A percentile compares a stretch with the other conserved stretches of the same genome.
Evolutionary conservation across 495 filamentous ascomycete genomes (phyloP).

Genomic region (Tuber magnatum): DNA sequence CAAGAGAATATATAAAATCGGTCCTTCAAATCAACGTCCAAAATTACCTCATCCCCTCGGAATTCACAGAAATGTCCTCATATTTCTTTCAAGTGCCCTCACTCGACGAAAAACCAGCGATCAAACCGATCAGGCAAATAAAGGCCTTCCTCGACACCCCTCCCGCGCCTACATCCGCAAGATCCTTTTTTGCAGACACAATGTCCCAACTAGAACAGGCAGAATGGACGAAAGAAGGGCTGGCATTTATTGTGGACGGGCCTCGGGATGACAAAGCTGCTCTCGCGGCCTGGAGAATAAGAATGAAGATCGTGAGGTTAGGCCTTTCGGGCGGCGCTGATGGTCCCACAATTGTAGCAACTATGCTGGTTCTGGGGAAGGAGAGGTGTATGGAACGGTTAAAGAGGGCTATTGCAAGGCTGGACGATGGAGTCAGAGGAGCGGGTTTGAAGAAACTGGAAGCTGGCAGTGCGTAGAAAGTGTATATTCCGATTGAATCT

Average conservation of each 20-base stretch:
- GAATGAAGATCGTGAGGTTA: slow-evolving; percentile 59
- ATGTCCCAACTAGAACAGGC: slow-evolving; percentile 14
- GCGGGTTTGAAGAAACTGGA: background rate
- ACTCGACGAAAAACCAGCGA: slow-evolving; percentile 26
- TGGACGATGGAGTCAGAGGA: slow-evolving; percentile 5
- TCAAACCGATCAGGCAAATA: slow-evolving; percentile 18
- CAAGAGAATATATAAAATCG: slow-evolving; percentile 44
- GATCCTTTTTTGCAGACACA: slow-evolving; percentile 20
- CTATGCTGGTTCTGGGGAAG: slow-evolving; percentile 58
- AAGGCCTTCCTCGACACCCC: slow-evolving; percentile 16
- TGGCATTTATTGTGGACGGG: slow-evolving; percentile 33
- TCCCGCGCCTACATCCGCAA: slow-evolving; percentile 15
- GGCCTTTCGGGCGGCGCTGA: slow-evolving; percentile 52
- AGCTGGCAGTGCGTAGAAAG: background rate
- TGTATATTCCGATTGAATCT: background rate
- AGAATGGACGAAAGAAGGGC: slow-evolving; percentile 37
- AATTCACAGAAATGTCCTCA: slow-evolving; percentile 53
- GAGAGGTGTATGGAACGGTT: slow-evolving; percentile 54
- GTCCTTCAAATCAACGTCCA: slow-evolving; percentile 57
- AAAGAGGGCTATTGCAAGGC: slow-evolving; percentile 42
- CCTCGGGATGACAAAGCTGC: slow-evolving; percentile 18
- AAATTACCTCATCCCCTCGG: slow-evolving; percentile 53
- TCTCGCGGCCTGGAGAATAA: slow-evolving; percentile 31
- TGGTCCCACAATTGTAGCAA: slow-evolving; percentile 54
- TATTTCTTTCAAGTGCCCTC: slow-evolving; percentile 59